Evolutionary conservation across 2,329 filamentous ascomycete species (phyloP).

Genomic region (Magnaporthiopsis rhizophila): DNA sequence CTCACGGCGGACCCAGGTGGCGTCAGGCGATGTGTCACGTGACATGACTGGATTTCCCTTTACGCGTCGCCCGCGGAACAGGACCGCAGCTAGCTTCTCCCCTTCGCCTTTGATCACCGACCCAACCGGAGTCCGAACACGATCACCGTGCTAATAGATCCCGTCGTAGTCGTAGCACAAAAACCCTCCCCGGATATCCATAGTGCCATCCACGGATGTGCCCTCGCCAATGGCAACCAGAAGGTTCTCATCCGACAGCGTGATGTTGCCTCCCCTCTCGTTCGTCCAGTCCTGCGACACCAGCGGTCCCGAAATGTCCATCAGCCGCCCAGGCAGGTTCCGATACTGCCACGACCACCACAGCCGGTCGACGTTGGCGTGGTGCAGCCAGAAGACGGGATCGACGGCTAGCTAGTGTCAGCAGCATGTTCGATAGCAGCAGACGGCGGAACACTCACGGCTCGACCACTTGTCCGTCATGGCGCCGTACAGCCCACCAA

Average conservation of each 20-base stretch:
- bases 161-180: slow-evolving; percentile 13
- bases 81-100: too few relatives aligned
- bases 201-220: slow-evolving; percentile 10
- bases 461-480: slow-evolving; percentile 9
- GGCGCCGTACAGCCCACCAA: slow-evolving; percentile 8
- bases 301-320: slow-evolving; percentile 10
- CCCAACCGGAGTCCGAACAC: too few relatives aligned
- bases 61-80: too few relatives aligned
- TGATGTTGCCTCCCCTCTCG: slow-evolving; percentile 7
- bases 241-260: slow-evolving; percentile 11
- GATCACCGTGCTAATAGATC: not conserved
- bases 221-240: slow-evolving; percentile 7
- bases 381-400: slow-evolving; percentile 27
- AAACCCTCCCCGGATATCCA: slow-evolving; percentile 13
- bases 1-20: too few relatives aligned
- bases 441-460: not conserved
- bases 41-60: too few relatives aligned
- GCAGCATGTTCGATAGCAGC: too few relatives aligned
- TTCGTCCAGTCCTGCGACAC: slow-evolving; percentile 2
- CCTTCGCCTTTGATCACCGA: too few relatives aligned
- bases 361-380: slow-evolving; percentile 25
- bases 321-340: slow-evolving; percentile 12
- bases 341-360: slow-evolving; percentile 25
- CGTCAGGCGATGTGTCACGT: too few relatives aligned
- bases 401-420: slow-evolving; percentile 13